Evolutionary conservation across 2,329 filamentous ascomycete genomes (phyloP).

Genomic region (Plenodomus tracheiphilus): DNA sequence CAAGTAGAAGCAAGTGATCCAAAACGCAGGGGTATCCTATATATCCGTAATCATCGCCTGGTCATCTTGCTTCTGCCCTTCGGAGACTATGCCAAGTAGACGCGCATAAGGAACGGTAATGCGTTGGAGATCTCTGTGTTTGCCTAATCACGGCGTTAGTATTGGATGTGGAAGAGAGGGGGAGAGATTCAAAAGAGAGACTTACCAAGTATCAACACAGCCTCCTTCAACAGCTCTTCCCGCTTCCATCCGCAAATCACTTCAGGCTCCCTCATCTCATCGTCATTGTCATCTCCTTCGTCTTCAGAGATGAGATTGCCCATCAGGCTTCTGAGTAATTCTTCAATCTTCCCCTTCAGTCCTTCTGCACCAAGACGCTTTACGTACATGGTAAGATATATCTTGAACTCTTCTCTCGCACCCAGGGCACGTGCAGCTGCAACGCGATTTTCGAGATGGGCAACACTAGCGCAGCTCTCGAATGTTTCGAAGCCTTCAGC

Average conservation of each 20-base stretch:
- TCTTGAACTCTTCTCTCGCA: conserved; percentile 86
- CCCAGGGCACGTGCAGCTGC: conserved; percentile 84
- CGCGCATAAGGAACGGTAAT: conserved; percentile 94
- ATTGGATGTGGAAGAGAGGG: conserved; percentile 30
- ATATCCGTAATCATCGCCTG: conserved; percentile 42
- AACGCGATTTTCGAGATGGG: conserved; percentile 91
- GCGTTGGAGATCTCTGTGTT: conserved; percentile 92
- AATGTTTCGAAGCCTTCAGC: conserved; percentile 91
- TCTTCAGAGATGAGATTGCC: conserved; percentile 67
- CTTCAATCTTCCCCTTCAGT: conserved; percentile 84
- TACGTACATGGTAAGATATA: conserved; percentile 98
- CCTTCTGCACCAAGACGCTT: conserved; percentile 93
- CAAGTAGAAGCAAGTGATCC: neutral
- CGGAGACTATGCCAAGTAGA: conserved; percentile 40
- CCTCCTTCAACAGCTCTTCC: conserved; percentile 83
- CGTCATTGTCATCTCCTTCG: conserved; percentile 61
- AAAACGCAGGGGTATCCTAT: conserved; percentile 19
- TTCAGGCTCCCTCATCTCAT: conserved; percentile 59
- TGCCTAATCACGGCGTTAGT: conserved; percentile 68
- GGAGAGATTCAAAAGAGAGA: neutral
- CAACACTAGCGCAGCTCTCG: conserved; percentile 87
- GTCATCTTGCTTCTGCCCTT: conserved; percentile 31
- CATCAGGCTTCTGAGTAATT: conserved; percentile 79
- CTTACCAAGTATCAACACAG: conserved; percentile 86
- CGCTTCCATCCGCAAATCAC: conserved; percentile 91